Conservation (phyloP, 352 stramenopile species). For the Pythium rhizo-oryzae region DNA sequence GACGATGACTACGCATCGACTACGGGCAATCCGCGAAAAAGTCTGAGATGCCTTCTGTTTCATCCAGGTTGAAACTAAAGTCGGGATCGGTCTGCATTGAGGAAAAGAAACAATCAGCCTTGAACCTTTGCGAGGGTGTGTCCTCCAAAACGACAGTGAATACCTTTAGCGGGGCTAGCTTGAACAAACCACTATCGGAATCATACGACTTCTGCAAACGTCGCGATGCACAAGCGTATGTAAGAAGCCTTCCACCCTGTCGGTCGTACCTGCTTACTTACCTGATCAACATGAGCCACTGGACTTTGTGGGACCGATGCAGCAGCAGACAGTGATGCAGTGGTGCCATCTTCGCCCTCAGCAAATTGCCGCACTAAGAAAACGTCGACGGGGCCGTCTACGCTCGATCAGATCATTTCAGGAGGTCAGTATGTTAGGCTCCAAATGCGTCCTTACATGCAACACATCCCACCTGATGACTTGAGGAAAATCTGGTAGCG, state of each 20-base stretch:
- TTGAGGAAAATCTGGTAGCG: slow-evolving; percentile 96
- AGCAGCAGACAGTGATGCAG: slow-evolving; percentile 12
- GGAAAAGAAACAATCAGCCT: neutral
- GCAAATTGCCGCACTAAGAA: slow-evolving; percentile 82
- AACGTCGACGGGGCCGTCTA: slow-evolving; percentile 90
- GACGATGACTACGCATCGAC: slow-evolving; percentile 10
- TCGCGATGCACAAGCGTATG: neutral
- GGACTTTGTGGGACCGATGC: slow-evolving; percentile 34
- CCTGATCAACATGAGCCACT: slow-evolving; percentile 58
- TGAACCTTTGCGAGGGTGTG: too few species aligned
- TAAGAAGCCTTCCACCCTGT: neutral
- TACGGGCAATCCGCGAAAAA: slow-evolving; percentile 86
- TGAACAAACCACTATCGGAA: slow-evolving; percentile 83
- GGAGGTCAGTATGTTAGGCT: neutral
- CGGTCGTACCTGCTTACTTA: slow-evolving; percentile 20
- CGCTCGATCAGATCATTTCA: neutral
- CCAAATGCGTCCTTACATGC: neutral
- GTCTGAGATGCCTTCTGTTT: slow-evolving; percentile 86
- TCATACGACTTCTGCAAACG: slow-evolving; percentile 75
- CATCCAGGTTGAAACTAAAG: slow-evolving; percentile 90
- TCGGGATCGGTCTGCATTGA: slow-evolving; percentile 79
- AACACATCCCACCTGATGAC: slow-evolving; percentile 52
- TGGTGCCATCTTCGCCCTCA: slow-evolving; percentile 38
- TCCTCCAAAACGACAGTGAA: too few species aligned
- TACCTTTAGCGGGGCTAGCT: slow-evolving; percentile 85